phyloP scores from a whole-genome alignment of 2,329 filamentous ascomycete genomes.

The Pyrenophora graminea region DNA sequence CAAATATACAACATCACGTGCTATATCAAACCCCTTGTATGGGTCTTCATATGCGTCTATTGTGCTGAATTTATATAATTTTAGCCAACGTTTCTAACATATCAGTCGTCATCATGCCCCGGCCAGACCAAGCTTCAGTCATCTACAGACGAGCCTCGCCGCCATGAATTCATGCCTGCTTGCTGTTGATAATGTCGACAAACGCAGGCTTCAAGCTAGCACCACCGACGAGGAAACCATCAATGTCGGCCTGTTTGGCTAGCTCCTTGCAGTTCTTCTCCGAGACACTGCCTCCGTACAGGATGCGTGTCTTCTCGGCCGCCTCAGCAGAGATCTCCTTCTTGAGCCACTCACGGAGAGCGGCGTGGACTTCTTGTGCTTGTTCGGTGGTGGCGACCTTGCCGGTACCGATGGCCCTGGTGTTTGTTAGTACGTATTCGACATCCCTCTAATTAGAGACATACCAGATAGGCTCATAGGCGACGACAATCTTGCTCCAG shows the following conservation, averaged over 20 bases:
- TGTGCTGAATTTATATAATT: conserved; percentile 7
- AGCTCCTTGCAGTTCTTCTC: conserved; percentile 98
- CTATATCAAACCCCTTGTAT: neutral
- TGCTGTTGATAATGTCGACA: conserved; percentile 72
- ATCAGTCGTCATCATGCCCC: neutral
- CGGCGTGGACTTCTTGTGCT: conserved; percentile 61
- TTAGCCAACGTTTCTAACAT: conserved; percentile 3
- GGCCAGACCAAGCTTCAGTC: conserved; percentile 1
- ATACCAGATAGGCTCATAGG: conserved; percentile 99
- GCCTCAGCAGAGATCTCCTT: conserved; percentile 76
- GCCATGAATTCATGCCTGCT: conserved; percentile 44
- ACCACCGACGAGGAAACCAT: conserved; percentile 96
- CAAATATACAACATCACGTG: conserved; percentile 3
- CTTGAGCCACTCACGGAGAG: conserved; percentile 83
- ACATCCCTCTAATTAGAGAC: neutral
- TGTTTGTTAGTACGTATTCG: conserved; percentile 16
- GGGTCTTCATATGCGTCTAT: conserved; percentile 8
- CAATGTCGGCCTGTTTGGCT: conserved; percentile 90
- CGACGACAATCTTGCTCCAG: conserved; percentile 94
- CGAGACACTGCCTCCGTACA: conserved; percentile 95
- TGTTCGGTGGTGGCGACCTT: conserved; percentile 51
- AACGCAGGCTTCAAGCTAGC: conserved; percentile 96
- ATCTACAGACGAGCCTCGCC: conserved; percentile 47
- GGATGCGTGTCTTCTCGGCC: conserved; percentile 85
- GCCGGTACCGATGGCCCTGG: conserved; percentile 78